Conservation (phyloP, 2,329 filamentous ascomycete genomes). For the Graphilbum ipis-grandicollis region DNA sequence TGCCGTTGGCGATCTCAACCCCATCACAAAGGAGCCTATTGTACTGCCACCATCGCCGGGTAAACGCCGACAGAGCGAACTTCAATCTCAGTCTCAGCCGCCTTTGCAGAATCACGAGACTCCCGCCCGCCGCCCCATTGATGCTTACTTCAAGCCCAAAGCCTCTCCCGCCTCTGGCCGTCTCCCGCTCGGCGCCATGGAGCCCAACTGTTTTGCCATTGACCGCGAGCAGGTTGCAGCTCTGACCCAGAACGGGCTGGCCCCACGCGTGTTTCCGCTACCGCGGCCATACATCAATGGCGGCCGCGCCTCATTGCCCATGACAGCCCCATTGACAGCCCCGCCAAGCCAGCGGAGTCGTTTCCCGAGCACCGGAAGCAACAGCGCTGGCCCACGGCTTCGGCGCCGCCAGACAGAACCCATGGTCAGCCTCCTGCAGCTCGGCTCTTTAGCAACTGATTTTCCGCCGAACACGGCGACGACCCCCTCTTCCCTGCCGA, state of each 20-base stretch:
- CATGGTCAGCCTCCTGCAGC: conserved; percentile 23
- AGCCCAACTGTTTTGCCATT: conserved; percentile 40
- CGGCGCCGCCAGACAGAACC: conserved; percentile 36
- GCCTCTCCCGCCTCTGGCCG: conserved; percentile 14
- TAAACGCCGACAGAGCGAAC: conserved; percentile 16
- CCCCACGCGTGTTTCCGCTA: conserved; percentile 39
- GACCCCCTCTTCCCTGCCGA: conserved; percentile 2
- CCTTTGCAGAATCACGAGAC: no score
- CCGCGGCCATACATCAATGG: conserved; percentile 37
- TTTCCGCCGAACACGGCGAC: background rate
- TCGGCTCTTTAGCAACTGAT: background rate
- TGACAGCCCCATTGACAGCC: background rate
- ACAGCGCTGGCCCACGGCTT: conserved; percentile 16
- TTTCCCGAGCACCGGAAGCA: no score
- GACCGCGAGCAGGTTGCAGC: conserved; percentile 29
- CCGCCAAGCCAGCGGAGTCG: no score
- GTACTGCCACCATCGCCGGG: conserved; percentile 22
- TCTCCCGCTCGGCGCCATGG: conserved; percentile 45
- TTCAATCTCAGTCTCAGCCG: no score
- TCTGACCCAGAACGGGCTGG: conserved; percentile 29
- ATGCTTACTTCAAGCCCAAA: conserved; percentile 32
- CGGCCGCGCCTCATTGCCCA: conserved; percentile 9
- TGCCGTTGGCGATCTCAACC: conserved; percentile 68
- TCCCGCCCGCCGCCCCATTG: conserved; percentile 23
- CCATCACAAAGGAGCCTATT: conserved; percentile 64